phyloP scores from a whole-genome alignment of 352 stramenopile species.

The Globisporangium heterothallicum region DNA sequence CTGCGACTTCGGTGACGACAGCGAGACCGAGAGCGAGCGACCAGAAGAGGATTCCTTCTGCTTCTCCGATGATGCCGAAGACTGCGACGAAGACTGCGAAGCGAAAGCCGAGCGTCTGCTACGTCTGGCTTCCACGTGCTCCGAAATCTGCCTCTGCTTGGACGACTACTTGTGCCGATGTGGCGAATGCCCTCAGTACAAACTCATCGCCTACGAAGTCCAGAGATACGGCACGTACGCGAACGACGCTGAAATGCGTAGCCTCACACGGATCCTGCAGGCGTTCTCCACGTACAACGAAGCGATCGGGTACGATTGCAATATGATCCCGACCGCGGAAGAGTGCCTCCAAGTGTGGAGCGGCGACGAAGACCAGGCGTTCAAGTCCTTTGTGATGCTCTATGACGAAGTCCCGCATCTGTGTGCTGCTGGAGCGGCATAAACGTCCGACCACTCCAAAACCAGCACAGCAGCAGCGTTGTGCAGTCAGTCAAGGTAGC shows the following conservation, averaged over 20 bases:
- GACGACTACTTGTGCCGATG: conserved; percentile 65
- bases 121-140: conserved; percentile 16
- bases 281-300: conserved; percentile 76
- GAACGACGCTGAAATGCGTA: conserved; percentile 24
- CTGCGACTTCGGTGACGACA: conserved; percentile 3
- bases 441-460: too few species aligned
- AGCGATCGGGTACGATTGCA: conserved; percentile 37
- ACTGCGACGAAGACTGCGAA: conserved; percentile 25
- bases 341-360: conserved; percentile 54
- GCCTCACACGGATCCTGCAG: conserved; percentile 48
- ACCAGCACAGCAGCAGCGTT: neutral
- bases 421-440: conserved; percentile 19
- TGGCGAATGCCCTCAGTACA: conserved; percentile 55
- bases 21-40: neutral
- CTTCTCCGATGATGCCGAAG: conserved; percentile 9
- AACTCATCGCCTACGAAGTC: conserved; percentile 44
- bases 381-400: conserved; percentile 53
- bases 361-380: conserved; percentile 59
- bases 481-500: neutral
- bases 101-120: conserved; percentile 25
- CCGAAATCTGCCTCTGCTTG: conserved; percentile 30
- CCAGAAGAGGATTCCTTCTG: conserved; percentile 1
- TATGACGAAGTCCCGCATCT: conserved; percentile 49
- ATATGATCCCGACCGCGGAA: conserved; percentile 46
- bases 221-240: conserved; percentile 20